Conservation (phyloP, 331 rosid genomes). For the Saraca asoca region DNA sequence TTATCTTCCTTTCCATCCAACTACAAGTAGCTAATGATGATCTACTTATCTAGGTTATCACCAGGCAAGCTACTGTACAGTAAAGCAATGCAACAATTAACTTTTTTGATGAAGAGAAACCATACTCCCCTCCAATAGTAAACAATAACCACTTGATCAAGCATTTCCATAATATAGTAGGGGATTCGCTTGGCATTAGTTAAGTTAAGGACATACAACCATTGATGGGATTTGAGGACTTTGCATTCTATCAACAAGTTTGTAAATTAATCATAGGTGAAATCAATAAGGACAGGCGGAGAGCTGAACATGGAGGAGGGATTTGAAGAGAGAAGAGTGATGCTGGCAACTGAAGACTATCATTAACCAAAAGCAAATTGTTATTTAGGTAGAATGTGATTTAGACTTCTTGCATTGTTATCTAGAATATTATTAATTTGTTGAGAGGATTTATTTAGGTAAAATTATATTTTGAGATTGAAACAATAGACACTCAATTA, state of each 20-base stretch:
- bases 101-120: conserved; percentile 45
- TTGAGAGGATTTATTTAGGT: no score
- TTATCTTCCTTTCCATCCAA: background rate
- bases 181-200: conserved; percentile 54
- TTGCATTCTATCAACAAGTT: conserved; percentile 75
- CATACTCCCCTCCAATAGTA: conserved; percentile 53
- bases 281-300: no score
- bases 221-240: conserved; percentile 69
- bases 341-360: no score
- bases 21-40: background rate
- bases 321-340: no score
- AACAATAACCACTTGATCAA: conserved; percentile 55
- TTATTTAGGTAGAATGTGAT: no score
- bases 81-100: conserved; percentile 72
- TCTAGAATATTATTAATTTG: no score
- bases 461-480: no score
- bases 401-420: no score
- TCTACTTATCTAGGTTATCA: conserved; percentile 58
- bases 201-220: conserved; percentile 51
- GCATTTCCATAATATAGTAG: conserved; percentile 56
- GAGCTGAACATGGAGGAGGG: no score
- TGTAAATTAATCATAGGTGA: no score
- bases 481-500: no score
- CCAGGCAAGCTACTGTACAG: conserved; percentile 77
- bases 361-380: no score